A percentile compares a stretch with the other conserved stretches of the same genome.
These are phyloP conservation scores for Pythium sp. DNA, from an alignment of 352 stramenopile species.

Conservation along the genomic window DNA sequence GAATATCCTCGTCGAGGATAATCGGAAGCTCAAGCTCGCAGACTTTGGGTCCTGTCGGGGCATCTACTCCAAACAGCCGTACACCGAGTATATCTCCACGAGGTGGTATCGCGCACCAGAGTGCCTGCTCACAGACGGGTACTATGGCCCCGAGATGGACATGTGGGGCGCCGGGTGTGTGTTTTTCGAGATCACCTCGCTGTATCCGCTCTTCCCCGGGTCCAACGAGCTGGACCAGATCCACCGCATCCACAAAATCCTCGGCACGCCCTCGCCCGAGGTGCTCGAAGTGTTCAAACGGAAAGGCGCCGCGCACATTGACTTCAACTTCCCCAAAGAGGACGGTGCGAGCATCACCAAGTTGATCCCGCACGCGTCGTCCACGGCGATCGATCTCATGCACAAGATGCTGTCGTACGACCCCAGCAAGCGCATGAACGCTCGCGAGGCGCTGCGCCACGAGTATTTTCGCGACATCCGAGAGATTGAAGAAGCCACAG, in stretches of 20 bases:
- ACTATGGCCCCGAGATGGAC: constrained; percentile 96
- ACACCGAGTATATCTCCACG: constrained; percentile 97
- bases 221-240: constrained; percentile 96
- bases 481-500: constrained; percentile 70
- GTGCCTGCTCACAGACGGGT: constrained; percentile 93
- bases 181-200: constrained; percentile 94
- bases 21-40: constrained; percentile 87
- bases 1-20: constrained; percentile 93
- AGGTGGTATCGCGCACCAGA: constrained; percentile 95
- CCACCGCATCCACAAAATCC: constrained; percentile 92
- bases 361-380: constrained; percentile 87
- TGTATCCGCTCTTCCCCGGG: constrained; percentile 94
- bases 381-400: constrained; percentile 87
- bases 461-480: constrained; percentile 89
- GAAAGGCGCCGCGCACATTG: constrained; percentile 89
- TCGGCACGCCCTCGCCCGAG: constrained; percentile 86
- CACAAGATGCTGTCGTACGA: constrained; percentile 89
- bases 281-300: constrained; percentile 90
- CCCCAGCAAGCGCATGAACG: constrained; percentile 86
- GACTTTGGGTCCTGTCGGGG: constrained; percentile 95
- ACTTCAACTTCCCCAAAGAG: constrained; percentile 91
- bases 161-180: constrained; percentile 95
- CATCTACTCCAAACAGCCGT: constrained; percentile 95
- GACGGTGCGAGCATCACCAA: constrained; percentile 81
- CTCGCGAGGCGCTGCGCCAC: constrained; percentile 86